phyloP scores from a whole-genome alignment of 495 filamentous ascomycete species.

The Hypoxylon rickii region DNA sequence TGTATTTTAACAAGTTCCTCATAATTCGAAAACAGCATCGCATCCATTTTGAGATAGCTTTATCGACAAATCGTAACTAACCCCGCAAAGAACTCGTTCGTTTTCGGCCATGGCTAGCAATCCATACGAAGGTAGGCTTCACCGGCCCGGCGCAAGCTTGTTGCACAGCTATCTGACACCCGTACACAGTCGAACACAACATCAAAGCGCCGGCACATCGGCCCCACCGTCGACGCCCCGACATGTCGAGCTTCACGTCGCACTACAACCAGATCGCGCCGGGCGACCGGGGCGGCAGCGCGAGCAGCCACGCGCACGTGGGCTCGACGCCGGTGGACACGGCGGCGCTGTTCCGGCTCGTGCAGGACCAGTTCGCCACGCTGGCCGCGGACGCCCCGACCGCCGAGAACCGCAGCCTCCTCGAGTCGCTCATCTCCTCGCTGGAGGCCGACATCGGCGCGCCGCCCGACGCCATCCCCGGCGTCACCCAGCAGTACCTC shows the following conservation, averaged over 20 bases:
- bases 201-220: slow-evolving; percentile 53
- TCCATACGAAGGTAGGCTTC: slow-evolving; percentile 49
- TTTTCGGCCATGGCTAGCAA: slow-evolving; percentile 47
- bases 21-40: too few species aligned
- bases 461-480: slow-evolving; percentile 70
- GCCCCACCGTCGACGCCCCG: slow-evolving; percentile 66
- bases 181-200: slow-evolving; percentile 80
- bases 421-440: slow-evolving; percentile 63
- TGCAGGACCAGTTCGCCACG: slow-evolving; percentile 55
- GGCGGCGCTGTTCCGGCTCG: slow-evolving; percentile 60
- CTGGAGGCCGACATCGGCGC: slow-evolving; percentile 66
- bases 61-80: not conserved
- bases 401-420: slow-evolving; percentile 62
- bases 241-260: slow-evolving; percentile 87
- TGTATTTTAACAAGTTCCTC: too few species aligned
- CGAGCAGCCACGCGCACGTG: slow-evolving; percentile 58
- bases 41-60: too few species aligned
- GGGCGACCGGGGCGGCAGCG: slow-evolving; percentile 38
- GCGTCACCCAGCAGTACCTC: slow-evolving; percentile 79
- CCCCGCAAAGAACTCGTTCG: not conserved
- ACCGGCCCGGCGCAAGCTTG: too few species aligned
- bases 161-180: not conserved
- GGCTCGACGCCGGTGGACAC: slow-evolving; percentile 74
- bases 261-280: slow-evolving; percentile 69
- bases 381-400: slow-evolving; percentile 53